phyloP scores from a whole-genome alignment of 2,329 filamentous ascomycete genomes.

The Stagonosporopsis chrysanthemi region DNA sequence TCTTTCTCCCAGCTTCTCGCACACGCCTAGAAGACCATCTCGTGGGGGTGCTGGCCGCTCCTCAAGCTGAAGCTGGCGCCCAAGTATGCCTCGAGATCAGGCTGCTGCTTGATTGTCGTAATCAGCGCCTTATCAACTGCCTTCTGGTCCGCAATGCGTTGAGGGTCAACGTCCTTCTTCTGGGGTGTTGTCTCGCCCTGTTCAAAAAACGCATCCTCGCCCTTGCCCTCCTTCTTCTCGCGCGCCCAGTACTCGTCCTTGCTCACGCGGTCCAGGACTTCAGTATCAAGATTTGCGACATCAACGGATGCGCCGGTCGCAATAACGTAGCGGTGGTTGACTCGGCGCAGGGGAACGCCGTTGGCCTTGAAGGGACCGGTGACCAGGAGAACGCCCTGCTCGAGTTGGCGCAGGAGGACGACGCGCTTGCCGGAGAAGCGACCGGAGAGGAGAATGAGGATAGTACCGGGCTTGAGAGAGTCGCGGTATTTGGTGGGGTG shows the following conservation, averaged over 20 bases:
- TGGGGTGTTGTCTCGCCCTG: constrained; percentile 84
- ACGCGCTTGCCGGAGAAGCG: constrained; percentile 99
- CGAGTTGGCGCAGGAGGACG: constrained; percentile 94
- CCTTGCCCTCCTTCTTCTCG: constrained; percentile 91
- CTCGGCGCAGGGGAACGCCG: constrained; percentile 92
- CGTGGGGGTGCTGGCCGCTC: constrained; percentile 98
- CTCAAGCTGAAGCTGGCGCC: constrained; percentile 94
- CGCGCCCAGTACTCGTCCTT: constrained; percentile 89
- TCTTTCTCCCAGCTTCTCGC: background rate
- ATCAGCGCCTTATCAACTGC: constrained; percentile 94
- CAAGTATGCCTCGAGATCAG: constrained; percentile 90
- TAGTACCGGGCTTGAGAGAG: constrained; percentile 89
- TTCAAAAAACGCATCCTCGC: constrained; percentile 98
- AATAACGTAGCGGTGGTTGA: constrained; percentile 93
- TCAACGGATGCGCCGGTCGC: constrained; percentile 85
- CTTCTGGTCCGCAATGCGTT: constrained; percentile 96
- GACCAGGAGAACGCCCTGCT: constrained; percentile 96
- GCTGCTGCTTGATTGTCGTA: constrained; percentile 95
- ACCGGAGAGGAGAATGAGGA: constrained; percentile 98
- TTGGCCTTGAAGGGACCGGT: constrained; percentile 99
- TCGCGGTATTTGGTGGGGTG: constrained; percentile 87
- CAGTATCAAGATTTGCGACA: constrained; percentile 78
- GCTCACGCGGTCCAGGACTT: constrained; percentile 77
- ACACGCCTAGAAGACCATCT: constrained; percentile 85
- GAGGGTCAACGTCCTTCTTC: constrained; percentile 93